Evolutionary conservation across 1,284 basidiomycete species (phyloP).

Genomic region (Trichosporon inkin): DNA sequence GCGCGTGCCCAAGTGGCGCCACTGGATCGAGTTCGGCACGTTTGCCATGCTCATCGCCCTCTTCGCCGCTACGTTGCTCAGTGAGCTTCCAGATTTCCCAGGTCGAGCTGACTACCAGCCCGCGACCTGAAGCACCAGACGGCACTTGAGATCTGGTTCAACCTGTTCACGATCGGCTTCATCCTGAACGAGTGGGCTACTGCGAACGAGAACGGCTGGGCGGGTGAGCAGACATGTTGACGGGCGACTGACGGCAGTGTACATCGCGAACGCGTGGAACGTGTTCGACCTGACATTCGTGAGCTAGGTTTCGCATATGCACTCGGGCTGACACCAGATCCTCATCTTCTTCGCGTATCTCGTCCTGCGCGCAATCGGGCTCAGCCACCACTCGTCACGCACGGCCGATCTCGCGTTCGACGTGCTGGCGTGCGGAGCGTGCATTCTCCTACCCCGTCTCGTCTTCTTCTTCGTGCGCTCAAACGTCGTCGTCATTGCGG

Average conservation of each 20-base stretch:
- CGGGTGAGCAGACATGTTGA: constrained; percentile 56
- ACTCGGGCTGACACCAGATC: constrained; percentile 45
- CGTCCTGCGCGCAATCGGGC: constrained; percentile 62
- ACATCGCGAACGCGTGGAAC: constrained; percentile 81
- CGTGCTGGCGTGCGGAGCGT: constrained; percentile 75
- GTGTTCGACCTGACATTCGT: constrained; percentile 72
- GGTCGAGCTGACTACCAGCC: constrained; percentile 50
- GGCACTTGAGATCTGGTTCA: constrained; percentile 63
- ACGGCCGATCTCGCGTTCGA: constrained; percentile 72
- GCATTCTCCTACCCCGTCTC: constrained; percentile 77
- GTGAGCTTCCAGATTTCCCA: constrained; percentile 52
- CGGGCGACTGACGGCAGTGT: constrained; percentile 56
- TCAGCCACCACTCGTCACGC: constrained; percentile 56
- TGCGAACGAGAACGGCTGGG: constrained; percentile 71
- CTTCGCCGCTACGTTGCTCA: constrained; percentile 58
- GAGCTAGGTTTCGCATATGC: constrained; percentile 23
- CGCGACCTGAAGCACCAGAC: constrained; percentile 57
- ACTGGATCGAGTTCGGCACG: constrained; percentile 71
- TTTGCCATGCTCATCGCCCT: constrained; percentile 62
- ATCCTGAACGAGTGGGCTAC: constrained; percentile 58
- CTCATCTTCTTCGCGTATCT: constrained; percentile 68
- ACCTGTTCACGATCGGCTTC: constrained; percentile 70
- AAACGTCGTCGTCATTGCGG: constrained; percentile 70
- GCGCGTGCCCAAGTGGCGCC: constrained; percentile 74
- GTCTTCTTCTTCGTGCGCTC: constrained; percentile 81